These are phyloP conservation scores for Starmera caribaea DNA, from an alignment of 805 yeast genomes.

Conservation along the genomic window DNA sequence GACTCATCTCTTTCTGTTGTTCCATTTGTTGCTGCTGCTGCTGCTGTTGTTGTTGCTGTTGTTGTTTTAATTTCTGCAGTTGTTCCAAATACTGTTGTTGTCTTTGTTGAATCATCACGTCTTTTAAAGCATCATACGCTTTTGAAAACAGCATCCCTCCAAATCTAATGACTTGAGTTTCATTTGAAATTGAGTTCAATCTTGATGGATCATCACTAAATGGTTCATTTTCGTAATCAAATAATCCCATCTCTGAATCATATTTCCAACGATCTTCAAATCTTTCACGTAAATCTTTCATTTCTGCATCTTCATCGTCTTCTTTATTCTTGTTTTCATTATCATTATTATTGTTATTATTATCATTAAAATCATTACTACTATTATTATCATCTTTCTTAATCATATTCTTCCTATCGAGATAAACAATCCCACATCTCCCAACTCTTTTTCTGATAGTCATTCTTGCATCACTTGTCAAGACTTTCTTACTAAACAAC, in stretches of 20 bases:
- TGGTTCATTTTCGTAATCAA: slow-evolving; percentile 34
- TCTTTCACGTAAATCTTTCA: slow-evolving; percentile 33
- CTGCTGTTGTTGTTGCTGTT: slow-evolving; percentile 19
- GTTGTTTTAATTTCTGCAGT: slow-evolving; percentile 20
- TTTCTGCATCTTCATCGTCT: slow-evolving; percentile 16
- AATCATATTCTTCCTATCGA: slow-evolving; percentile 62
- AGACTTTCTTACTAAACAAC: slow-evolving; percentile 20
- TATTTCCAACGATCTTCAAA: slow-evolving; percentile 57
- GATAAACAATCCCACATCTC: slow-evolving; percentile 55
- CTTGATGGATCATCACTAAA: slow-evolving; percentile 72
- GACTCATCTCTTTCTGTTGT: no score
- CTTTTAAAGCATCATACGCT: slow-evolving; percentile 70
- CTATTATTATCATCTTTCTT: slow-evolving; percentile 27
- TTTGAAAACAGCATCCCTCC: slow-evolving; percentile 87
- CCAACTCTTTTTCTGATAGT: slow-evolving; percentile 70
- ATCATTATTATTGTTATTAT: slow-evolving; percentile 5
- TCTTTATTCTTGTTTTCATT: slow-evolving; percentile 18
- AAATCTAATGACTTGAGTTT: slow-evolving; percentile 82
- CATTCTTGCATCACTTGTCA: slow-evolving; percentile 34
- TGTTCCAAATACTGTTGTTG: slow-evolving; percentile 32
- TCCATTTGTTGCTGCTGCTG: slow-evolving; percentile 10
- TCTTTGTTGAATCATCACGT: slow-evolving; percentile 66
- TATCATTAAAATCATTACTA: slow-evolving; percentile 29
- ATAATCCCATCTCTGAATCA: slow-evolving; percentile 40
- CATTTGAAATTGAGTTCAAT: slow-evolving; percentile 73